These are phyloP conservation scores for Scenedesmus sp. DNA, from an alignment of 163 green algal species.

Conservation along the genomic window DNA sequence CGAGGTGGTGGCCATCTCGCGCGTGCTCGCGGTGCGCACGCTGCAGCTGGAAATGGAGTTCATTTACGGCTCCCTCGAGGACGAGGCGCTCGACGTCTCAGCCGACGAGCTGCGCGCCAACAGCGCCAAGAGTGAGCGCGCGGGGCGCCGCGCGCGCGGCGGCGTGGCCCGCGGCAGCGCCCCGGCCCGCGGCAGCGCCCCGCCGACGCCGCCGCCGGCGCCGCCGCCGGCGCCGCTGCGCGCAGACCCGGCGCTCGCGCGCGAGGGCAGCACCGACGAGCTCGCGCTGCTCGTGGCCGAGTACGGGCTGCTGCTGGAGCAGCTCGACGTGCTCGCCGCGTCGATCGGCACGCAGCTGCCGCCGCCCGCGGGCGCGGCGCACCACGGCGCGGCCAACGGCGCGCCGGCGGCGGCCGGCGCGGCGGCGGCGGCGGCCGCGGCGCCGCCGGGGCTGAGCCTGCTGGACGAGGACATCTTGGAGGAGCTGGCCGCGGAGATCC, in stretches of 20 bases:
- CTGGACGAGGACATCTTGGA: slow-evolving; percentile 67
- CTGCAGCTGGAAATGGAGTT: slow-evolving; percentile 89
- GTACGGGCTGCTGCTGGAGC: slow-evolving; percentile 84
- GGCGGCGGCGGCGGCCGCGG: background rate
- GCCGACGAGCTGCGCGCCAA: slow-evolving; percentile 45
- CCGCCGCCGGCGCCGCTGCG: background rate
- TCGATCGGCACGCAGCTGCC: slow-evolving; percentile 35
- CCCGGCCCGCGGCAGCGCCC: too few species aligned
- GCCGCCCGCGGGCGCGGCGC: slow-evolving; percentile 43
- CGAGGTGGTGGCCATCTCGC: slow-evolving; percentile 57
- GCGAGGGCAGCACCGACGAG: slow-evolving; percentile 74
- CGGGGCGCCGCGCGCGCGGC: background rate
- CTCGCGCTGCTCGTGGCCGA: slow-evolving; percentile 90
- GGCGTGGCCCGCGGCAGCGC: background rate
- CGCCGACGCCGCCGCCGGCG: too few species aligned
- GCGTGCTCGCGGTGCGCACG: slow-evolving; percentile 55
- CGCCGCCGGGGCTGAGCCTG: slow-evolving; percentile 10
- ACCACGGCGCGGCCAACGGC: slow-evolving; percentile 5
- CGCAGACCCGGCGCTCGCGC: slow-evolving; percentile 46
- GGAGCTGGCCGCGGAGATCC: slow-evolving; percentile 83
- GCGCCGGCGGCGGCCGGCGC: slow-evolving; percentile 2
- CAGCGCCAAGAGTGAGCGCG: background rate
- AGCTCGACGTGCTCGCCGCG: slow-evolving; percentile 60
- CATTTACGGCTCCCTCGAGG: slow-evolving; percentile 84
- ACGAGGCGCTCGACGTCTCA: slow-evolving; percentile 85